Conservation (phyloP, 352 stramenopile genomes). For the Phytophthora constricta region DNA sequence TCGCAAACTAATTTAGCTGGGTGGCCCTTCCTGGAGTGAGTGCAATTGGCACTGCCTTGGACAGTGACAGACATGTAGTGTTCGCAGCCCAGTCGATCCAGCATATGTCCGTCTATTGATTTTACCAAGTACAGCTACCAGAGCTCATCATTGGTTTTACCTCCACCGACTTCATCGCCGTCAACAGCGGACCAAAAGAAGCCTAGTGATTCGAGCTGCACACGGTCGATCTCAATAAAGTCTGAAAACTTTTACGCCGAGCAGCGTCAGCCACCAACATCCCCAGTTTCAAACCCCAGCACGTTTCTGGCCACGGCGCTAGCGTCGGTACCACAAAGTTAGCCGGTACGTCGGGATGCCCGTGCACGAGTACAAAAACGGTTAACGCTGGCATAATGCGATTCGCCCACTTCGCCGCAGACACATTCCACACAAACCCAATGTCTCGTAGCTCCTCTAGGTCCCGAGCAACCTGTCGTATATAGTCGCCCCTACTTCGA, state of each 20-base stretch:
- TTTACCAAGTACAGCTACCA: not conserved
- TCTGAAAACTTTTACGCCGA: conserved; percentile 42
- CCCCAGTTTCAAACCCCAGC: conserved; percentile 48
- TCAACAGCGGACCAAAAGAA: conserved; percentile 51
- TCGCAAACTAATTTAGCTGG: not conserved
- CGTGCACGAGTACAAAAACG: conserved; percentile 48
- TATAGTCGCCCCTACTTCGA: conserved; percentile 51
- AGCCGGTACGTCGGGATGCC: conserved; percentile 38
- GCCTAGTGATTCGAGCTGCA: conserved; percentile 51
- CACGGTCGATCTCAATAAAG: conserved; percentile 61
- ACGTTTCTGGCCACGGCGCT: conserved; percentile 45
- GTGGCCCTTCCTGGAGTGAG: no score
- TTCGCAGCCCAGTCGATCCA: no score
- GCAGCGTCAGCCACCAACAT: conserved; percentile 32
- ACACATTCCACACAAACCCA: conserved; percentile 62
- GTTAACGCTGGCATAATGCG: conserved; percentile 53
- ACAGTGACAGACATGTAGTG: no score
- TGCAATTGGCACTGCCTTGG: no score
- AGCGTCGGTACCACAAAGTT: conserved; percentile 60
- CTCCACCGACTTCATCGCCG: conserved; percentile 10
- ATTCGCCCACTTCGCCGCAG: conserved; percentile 52
- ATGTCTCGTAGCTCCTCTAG: conserved; percentile 52
- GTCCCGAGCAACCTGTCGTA: conserved; percentile 56
- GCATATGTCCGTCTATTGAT: not conserved
- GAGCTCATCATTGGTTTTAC: conserved; percentile 5